Conservation (phyloP, 179 eudicot genomes). For the Silene vulgaris region DNA sequence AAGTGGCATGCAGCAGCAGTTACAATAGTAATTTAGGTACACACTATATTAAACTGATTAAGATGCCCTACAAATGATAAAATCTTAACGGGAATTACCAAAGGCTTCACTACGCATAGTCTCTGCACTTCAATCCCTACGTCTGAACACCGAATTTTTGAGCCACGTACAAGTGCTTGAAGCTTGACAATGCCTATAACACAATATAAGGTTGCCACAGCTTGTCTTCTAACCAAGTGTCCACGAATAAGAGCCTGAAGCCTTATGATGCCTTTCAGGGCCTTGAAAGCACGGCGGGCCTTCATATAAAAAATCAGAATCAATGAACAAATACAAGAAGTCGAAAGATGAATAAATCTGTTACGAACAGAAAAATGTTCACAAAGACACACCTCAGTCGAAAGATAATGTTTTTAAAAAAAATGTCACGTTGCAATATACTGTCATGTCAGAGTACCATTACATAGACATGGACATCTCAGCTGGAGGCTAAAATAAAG, state of each 20-base stretch:
- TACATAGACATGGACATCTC: too few relatives aligned
- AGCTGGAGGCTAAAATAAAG: background rate
- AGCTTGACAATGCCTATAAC: slow-evolving; percentile 71
- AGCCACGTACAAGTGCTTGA: slow-evolving; percentile 80
- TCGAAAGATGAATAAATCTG: background rate
- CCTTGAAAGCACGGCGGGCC: slow-evolving; percentile 98
- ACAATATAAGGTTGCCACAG: slow-evolving; percentile 76
- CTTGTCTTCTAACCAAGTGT: slow-evolving; percentile 93
- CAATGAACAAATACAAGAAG: background rate
- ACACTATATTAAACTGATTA: too few relatives aligned
- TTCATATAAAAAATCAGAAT: slow-evolving; percentile 33
- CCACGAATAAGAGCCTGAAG: slow-evolving; percentile 98
- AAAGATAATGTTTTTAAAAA: background rate
- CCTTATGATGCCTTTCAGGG: slow-evolving; percentile 96
- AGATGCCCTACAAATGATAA: background rate
- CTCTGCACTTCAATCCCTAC: slow-evolving; percentile 43
- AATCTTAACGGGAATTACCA: slow-evolving; percentile 32
- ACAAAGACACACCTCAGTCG: too few relatives aligned
- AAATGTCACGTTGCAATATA: too few relatives aligned
- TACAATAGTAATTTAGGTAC: too few relatives aligned
- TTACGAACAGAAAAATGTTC: background rate
- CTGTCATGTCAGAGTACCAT: too few relatives aligned
- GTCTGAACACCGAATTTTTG: slow-evolving; percentile 58
- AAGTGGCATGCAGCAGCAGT: too few relatives aligned
- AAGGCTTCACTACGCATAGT: slow-evolving; percentile 38